Evolutionary conservation across 2,329 filamentous ascomycete species (phyloP).

Genomic region (Phialophora chinensis): DNA sequence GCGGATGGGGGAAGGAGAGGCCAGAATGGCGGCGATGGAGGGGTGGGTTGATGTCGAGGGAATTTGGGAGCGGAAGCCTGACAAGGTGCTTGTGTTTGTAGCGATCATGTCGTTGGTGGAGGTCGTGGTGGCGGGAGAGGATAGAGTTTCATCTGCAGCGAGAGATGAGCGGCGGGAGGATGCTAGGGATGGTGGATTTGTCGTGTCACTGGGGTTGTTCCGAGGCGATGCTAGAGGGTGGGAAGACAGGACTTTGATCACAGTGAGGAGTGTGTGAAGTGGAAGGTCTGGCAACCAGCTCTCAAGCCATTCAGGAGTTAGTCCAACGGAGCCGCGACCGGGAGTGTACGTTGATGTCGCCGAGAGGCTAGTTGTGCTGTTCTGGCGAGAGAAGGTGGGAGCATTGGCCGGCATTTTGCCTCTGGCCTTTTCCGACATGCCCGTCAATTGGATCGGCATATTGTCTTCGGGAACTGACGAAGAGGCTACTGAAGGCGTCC

Average conservation of each 20-base stretch:
- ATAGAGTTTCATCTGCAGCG: conserved; percentile 39
- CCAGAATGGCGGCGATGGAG: conserved; percentile 69
- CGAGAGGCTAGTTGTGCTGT: conserved; percentile 81
- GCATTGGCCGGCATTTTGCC: conserved; percentile 91
- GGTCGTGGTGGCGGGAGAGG: conserved; percentile 44
- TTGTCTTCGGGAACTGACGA: conserved; percentile 74
- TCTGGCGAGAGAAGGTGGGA: conserved; percentile 84
- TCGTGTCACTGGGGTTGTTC: background rate
- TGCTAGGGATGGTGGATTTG: conserved; percentile 38
- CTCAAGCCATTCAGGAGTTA: conserved; percentile 83
- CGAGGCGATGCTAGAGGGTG: conserved; percentile 51
- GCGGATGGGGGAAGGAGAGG: conserved; percentile 72
- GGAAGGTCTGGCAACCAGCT: conserved; percentile 91
- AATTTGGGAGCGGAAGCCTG: conserved; percentile 50
- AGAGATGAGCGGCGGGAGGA: conserved; percentile 44
- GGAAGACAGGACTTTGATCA: conserved; percentile 68
- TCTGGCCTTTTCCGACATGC: conserved; percentile 96
- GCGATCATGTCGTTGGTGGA: background rate
- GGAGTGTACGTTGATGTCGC: conserved; percentile 67
- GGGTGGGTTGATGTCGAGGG: conserved; percentile 56
- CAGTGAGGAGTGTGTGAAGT: conserved; percentile 80
- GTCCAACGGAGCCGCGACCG: conserved; percentile 68
- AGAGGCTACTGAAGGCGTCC: conserved; percentile 71
- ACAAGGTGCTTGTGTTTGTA: background rate
- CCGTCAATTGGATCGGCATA: conserved; percentile 79